Base-by-base conservation (phyloP, 768 basidiomycete genomes). In the Lactarius hengduanensis region DNA sequence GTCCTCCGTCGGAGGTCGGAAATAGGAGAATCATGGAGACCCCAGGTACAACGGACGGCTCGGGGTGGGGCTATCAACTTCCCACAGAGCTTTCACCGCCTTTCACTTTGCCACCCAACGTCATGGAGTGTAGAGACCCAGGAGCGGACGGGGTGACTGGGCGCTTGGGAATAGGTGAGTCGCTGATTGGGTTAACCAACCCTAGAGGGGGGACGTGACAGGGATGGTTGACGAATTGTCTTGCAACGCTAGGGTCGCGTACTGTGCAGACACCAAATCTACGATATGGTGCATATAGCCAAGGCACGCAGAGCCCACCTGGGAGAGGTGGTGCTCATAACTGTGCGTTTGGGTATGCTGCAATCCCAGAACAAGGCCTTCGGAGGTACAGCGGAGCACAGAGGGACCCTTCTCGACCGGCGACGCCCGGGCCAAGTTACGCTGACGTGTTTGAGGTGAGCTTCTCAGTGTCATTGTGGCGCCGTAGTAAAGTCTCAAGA, bases 401-500 rank as follows among this genome's bases (percentile, higher is more conserved):
- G 50, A 67, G 66, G 30, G 66, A 68, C n/a, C 62, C 63, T 47
- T 66, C 68, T 56, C 67, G 68, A 15, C 57, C 70, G 64, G 54
- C 67, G 43, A 70, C 67, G 2, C 61, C 69, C 63, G 67, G 61
- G 20, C 36, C 63, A 40, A 59, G 68, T 22, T 70, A 69, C 50
- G 55, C 67, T 9, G 62, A 60, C 34, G 64, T 63, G 15, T 70
- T 69, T 41, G 70, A 70, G 70, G 70, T 70, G 68, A 59, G 70
- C 61, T 38, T 59, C 50, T 62, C 57, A 26, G 40, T 10, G 26
- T 40, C 57, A 50, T 50, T 58, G 54, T 50, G 61, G 34, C 45
- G 40, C 50, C 26, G 22, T 56, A 22, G 20, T 36, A 34, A 62
- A 22, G 34, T 36, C 60, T 61, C 22, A 56, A 41, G 16, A 28